Evolutionary conservation across 1,284 basidiomycete genomes (phyloP), one percentile per base, ranked within the genome.

Genomic region (Ceratobasidium sp.): DNA sequence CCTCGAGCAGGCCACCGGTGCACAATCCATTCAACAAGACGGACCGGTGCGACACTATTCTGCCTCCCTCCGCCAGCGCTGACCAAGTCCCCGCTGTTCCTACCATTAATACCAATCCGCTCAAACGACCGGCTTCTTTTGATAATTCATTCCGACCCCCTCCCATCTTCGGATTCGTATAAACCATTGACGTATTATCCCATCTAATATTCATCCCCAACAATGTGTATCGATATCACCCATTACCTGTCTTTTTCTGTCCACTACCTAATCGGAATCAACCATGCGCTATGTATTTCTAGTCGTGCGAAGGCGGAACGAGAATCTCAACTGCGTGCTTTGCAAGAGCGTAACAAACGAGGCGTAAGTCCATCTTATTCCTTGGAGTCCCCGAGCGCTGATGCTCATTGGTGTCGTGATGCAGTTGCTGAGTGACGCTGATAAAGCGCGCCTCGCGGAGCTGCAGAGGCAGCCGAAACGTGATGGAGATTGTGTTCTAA

Each of bases 241-340:
- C 24, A 8, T 47, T 36, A n/a, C 41, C 19, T 62, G 27, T n/a
- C 36, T 17, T n/a, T 41, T 44, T 44, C 31, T 62, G 48, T 62
- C n/a, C 60, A 27, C 44, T 51, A 6, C 44, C 29, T 71, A 50
- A 57, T 57, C 56, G n/a, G n/a, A n/a, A n/a, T n/a, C n/a, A 59
- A 71, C 54, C 66, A 22, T 8, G 19, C 51, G 47, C 29, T 71
- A 3, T 27, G 45, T 45, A 27, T 56, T 45, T 33, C 15, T 24
- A 93, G 92, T 78, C 91, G 91, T 27, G 90, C 91, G 45, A 89
- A 84, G 82, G 89, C 88, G 11, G 92, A 93, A 82, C 85, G 87
- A 79, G 89, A 89, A 79, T 92, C 91, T 79, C 85, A 85, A 78
- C 80, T 87, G 75, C 88, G 87, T 80, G 91, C 89, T 1, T 89